phyloP scores from a whole-genome alignment of 495 filamentous ascomycete genomes.

The Aspergillus nidulans region DNA sequence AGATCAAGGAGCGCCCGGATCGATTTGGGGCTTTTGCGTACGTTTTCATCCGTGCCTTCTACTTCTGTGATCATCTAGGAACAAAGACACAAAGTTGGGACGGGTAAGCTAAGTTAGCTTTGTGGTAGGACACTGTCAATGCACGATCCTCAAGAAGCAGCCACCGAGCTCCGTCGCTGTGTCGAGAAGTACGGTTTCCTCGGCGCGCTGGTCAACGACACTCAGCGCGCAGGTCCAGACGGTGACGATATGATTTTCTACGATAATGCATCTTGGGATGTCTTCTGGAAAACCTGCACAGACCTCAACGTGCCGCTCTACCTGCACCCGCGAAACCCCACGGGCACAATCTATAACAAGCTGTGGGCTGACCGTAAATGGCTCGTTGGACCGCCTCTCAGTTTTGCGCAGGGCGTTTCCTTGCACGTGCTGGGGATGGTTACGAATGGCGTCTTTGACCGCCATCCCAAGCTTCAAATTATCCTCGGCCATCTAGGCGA shows the following conservation, averaged over 20 bases:
- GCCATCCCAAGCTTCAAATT: conserved; percentile 52
- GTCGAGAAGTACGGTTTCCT: conserved; percentile 54
- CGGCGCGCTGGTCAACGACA: conserved; percentile 59
- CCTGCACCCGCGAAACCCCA: conserved; percentile 53
- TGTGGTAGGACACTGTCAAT: conserved; percentile 44
- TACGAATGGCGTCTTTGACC: conserved; percentile 49
- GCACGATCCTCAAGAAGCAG: conserved; percentile 53
- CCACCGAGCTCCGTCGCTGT: conserved; percentile 50
- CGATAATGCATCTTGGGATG: conserved; percentile 50
- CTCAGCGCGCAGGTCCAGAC: conserved; percentile 41
- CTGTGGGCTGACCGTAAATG: conserved; percentile 48
- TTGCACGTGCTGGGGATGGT: conserved; percentile 50
- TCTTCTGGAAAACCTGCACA: conserved; percentile 53
- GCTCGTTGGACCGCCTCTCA: conserved; percentile 41
- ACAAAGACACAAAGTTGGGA: too few species aligned
- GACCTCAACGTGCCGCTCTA: conserved; percentile 63
- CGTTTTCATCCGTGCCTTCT: background rate
- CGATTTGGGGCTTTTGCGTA: conserved; percentile 56
- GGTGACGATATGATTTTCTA: conserved; percentile 58
- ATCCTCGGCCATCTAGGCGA: conserved; percentile 67
- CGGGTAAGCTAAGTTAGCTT: background rate
- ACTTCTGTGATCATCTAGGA: background rate
- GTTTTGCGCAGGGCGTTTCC: conserved; percentile 47
- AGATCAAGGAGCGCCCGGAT: conserved; percentile 46
- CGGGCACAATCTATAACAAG: conserved; percentile 44